phyloP scores from a whole-genome alignment of 2,329 filamentous ascomycete genomes.

The Colletotrichum navitas region DNA sequence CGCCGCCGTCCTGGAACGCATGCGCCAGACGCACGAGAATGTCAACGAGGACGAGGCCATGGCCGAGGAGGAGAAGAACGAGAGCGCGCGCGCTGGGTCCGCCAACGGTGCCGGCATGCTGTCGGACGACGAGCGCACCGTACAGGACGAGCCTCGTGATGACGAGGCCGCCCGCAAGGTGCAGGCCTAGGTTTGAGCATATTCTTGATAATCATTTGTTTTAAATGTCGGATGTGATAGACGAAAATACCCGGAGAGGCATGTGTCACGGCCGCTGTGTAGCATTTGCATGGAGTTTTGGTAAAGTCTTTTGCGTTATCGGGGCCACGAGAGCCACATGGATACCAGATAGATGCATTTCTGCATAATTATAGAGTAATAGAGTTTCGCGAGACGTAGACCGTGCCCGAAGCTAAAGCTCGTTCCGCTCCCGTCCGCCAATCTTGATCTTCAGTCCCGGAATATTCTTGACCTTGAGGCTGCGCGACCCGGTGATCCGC shows the following conservation, averaged over 20 bases:
- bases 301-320: no score
- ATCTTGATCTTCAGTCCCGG: constrained; percentile 47
- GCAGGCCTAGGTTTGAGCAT: neutral
- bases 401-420: constrained; percentile 39
- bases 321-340: neutral
- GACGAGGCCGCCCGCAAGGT: constrained; percentile 23
- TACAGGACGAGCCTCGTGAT: constrained; percentile 23
- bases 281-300: constrained; percentile 39
- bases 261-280: constrained; percentile 16
- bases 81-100: constrained; percentile 19
- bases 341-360: constrained; percentile 25
- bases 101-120: constrained; percentile 29
- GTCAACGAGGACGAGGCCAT: constrained; percentile 39
- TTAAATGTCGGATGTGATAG: constrained; percentile 25
- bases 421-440: constrained; percentile 44
- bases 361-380: constrained; percentile 30
- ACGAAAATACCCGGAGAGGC: constrained; percentile 36
- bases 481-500: constrained; percentile 45
- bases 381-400: constrained; percentile 12
- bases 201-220: no score
- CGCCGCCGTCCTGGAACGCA: constrained; percentile 67
- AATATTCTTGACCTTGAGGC: constrained; percentile 45
- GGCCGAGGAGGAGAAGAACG: constrained; percentile 38
- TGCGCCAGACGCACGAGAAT: constrained; percentile 48
- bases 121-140: constrained; percentile 41